Base-by-base conservation (phyloP, 192 early-diverging fungal species). In the Coemansia sp. region DNA sequence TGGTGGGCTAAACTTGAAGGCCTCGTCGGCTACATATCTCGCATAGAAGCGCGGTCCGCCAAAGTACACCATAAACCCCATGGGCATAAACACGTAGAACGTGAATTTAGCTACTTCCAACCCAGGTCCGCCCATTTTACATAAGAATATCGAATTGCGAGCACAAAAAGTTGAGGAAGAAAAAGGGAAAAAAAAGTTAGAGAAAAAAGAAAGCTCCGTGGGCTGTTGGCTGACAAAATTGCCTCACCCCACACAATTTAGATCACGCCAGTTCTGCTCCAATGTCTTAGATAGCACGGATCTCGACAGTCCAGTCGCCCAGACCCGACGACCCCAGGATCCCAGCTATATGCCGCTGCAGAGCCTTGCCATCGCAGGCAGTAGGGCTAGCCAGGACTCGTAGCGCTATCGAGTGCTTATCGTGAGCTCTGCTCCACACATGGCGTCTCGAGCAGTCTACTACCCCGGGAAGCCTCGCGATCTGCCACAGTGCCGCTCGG, bases 51-150 rank as follows among this genome's bases (percentile, higher is more conserved):
- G 66, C 10, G 79, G 79, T 9, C 75, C 79, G 42, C 79, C 79
- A 71, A 82, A 77, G 42, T 82, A 82, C 45, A 82, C 75, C 79
- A 82, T 82, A 48, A 77, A 77, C 35, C 64, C 79, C 34, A 82
- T 74, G 6, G 79, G 79, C 65, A 73, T 70, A 53, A 82, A 82
- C 48, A 82, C 72, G 59, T 82, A 82, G 62, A 82, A 69, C 3
- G 75, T 72, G 43, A 82, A 82, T 61, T 77, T 82, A 23, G 63
- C 64, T 10, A 82, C 75, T 34, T 82, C 79, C 6, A 82, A 69
- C 10, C 79, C 79, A 3, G 79, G 79, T 11, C 79, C 75, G 12
- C 78, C 78, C 78, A 81, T 80, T 48, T 37, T 65, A 12, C 9
- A 57, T 36, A 52, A 53, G 39, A 74, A 57, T 33, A 55, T n/a